Percentiles rank a stretch among this genome's conserved stretches.
Evolutionary conservation across 345 rosid species (phyloP).

Genomic region (Rhodamnia rubescens): DNA sequence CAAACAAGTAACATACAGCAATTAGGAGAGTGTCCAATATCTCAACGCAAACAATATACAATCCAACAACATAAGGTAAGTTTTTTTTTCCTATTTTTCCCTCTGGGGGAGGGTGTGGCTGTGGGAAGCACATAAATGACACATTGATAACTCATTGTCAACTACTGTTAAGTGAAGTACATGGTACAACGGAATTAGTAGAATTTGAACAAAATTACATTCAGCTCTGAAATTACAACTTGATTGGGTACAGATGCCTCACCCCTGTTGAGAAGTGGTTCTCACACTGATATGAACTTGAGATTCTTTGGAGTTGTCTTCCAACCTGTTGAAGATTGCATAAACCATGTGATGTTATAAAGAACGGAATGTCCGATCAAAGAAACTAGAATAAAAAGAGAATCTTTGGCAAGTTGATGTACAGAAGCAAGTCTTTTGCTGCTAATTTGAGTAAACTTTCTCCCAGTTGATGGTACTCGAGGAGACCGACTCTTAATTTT

Average conservation of each 20-base stretch:
- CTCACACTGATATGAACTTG: neutral
- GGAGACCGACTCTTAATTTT: conserved; percentile 11
- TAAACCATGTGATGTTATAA: neutral
- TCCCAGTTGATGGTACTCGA: conserved; percentile 13
- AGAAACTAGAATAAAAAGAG: neutral
- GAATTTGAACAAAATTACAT: no score
- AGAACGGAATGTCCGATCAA: neutral
- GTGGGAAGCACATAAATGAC: no score
- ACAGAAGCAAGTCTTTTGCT: conserved; percentile 9
- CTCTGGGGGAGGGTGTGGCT: neutral
- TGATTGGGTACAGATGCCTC: neutral
- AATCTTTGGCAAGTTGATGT: neutral
- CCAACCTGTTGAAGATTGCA: conserved; percentile 18
- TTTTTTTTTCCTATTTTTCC: neutral
- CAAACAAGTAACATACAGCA: neutral
- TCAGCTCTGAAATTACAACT: neutral
- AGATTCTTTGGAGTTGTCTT: conserved; percentile 1
- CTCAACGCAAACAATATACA: neutral
- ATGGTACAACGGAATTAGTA: no score
- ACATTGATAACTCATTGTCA: no score
- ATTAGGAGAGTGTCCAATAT: neutral
- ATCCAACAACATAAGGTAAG: no score
- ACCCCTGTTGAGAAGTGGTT: neutral
- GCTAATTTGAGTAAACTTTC: conserved; percentile 12
- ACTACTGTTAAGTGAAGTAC: no score